Evolutionary conservation across 768 basidiomycete genomes (phyloP).

Genomic region (Xerocomus potaroensis): DNA sequence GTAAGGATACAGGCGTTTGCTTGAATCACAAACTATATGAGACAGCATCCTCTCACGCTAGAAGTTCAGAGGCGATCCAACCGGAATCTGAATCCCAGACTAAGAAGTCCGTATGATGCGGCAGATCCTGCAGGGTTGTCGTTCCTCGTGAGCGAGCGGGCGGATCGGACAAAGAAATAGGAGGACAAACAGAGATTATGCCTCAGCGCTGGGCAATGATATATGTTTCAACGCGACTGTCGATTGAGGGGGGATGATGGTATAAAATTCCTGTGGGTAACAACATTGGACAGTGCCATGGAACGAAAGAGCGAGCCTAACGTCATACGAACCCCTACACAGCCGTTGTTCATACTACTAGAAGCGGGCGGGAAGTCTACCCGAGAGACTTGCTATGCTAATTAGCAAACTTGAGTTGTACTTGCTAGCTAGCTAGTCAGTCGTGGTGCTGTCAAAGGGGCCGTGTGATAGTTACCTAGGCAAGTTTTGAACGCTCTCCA

Average conservation of each 20-base stretch:
- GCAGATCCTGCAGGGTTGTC: conserved; percentile 3
- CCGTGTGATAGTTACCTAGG: conserved; percentile 7
- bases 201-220: conserved; percentile 3
- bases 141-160: conserved; percentile 6
- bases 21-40: not conserved
- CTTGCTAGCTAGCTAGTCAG: no score
- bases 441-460: not conserved
- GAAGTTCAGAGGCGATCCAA: not conserved
- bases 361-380: no score
- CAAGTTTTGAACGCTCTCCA: conserved; percentile 5
- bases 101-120: not conserved
- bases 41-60: not conserved
- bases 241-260: not conserved
- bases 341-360: no score
- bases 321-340: not conserved
- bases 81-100: not conserved
- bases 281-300: no score
- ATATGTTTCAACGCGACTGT: not conserved
- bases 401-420: no score
- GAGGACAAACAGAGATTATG: conserved; percentile 7
- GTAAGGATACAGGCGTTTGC: not conserved
- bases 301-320: not conserved
- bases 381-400: no score
- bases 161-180: conserved; percentile 18
- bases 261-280: no score